These are phyloP conservation scores for Fraxinus pennsylvanica DNA, from an alignment of 257 asterid species.

Conservation along the genomic window DNA sequence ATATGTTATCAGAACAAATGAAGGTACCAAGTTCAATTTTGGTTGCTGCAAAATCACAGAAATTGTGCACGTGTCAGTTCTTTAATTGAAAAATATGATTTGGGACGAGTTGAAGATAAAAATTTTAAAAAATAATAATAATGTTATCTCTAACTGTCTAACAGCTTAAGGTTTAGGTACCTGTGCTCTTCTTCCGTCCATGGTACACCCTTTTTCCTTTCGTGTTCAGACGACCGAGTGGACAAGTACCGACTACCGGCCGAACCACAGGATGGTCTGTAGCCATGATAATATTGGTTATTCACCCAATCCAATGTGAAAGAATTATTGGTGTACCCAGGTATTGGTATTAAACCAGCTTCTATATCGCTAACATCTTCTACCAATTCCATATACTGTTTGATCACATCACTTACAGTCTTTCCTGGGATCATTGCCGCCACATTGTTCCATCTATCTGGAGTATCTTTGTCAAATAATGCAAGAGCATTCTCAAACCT, in stretches of 20 bases:
- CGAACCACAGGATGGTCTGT: conserved; percentile 30
- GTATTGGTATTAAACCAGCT: conserved; percentile 71
- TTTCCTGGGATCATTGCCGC: conserved; percentile 82
- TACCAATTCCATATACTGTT: conserved; percentile 64
- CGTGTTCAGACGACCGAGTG: conserved; percentile 52
- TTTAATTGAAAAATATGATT: too few relatives aligned
- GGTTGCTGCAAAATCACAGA: too few relatives aligned
- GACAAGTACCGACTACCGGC: conserved; percentile 43
- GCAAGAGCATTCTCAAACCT: conserved; percentile 77
- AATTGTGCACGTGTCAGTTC: too few relatives aligned
- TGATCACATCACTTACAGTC: conserved; percentile 65
- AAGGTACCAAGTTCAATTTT: too few relatives aligned
- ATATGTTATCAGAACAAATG: too few relatives aligned
- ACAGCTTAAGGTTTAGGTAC: conserved; percentile 27
- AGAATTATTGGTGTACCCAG: conserved; percentile 43
- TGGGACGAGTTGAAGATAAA: too few relatives aligned
- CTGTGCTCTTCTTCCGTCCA: conserved; percentile 99
- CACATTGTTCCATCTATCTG: conserved; percentile 84
- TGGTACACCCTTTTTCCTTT: conserved; percentile 84
- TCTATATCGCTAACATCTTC: conserved; percentile 74
- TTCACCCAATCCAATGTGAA: conserved; percentile 52
- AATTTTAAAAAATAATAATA: background rate
- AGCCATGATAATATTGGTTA: conserved; percentile 38
- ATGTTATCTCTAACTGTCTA: too few relatives aligned
- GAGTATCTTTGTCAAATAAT: conserved; percentile 72